Base-by-base conservation (phyloP, 805 yeast genomes). In the Myxozyma monticola region DNA sequence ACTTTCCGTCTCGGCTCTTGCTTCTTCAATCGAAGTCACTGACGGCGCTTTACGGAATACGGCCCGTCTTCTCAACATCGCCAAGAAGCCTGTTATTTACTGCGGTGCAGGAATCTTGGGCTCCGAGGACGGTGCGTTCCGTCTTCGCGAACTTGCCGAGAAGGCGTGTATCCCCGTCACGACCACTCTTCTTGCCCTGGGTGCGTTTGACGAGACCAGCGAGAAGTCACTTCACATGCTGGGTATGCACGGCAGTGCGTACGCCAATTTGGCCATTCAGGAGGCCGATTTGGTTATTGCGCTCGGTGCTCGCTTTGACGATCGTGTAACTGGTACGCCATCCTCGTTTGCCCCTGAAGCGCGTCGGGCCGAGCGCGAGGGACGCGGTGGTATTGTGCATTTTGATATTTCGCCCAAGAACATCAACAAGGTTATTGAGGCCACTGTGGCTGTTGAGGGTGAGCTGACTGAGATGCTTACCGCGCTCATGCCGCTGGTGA, bases 191-290 rank as follows among this genome's bases (percentile, higher is more conserved):
- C 98, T 90, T 72, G 97, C 86, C 49, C 77, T 93, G 58, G 99
- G 99, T 62, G 86, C 95, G 7, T 93, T 84, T 65, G 96, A 93
- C 71, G 98, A 93, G 74, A 79, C 76, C 56, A 96, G 90, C 71
- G 83, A 83, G 59, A 88, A 89, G 70, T 84, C 96, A 22, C 72
- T 93, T 60, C 96, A 91, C 70, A 88, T 93, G 95, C 79, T 93
- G 60, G 99, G 99, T 63, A 93, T 93, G 99, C 99, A 93, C 71
- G 99, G 99, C 59, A 78, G 83, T 54, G 96, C 89, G 43, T 88
- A 89, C 62, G 99, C 99, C 61, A 93, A 93, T 76, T 68, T 85
- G 65, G 95, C 98, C 45, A 84, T 93, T 61, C 99, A 93, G 75
- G 76, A 81, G 52, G 96, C 98, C 35, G 99, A 93, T 71, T 74